Conservation (phyloP, 2,329 filamentous ascomycete species). For the Mycosphaerella sp. region DNA sequence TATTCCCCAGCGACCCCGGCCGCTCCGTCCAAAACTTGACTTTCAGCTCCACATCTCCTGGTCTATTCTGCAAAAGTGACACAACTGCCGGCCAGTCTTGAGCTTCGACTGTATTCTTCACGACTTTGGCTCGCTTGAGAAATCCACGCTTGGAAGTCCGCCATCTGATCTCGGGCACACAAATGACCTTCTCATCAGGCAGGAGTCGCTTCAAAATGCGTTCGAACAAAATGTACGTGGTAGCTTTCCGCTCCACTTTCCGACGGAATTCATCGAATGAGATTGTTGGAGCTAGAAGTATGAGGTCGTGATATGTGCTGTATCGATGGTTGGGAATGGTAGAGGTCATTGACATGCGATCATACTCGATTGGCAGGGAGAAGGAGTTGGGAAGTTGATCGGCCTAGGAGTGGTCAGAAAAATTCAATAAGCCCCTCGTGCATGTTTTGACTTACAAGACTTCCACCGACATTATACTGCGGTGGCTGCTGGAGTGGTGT, state of each 20-base stretch:
- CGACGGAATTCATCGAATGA: neutral
- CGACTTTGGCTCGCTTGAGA: neutral
- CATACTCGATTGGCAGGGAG: neutral
- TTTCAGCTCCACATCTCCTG: slow-evolving; percentile 1
- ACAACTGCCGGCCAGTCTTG: neutral
- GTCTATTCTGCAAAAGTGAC: neutral
- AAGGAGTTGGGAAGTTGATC: neutral
- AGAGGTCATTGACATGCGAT: slow-evolving; percentile 1
- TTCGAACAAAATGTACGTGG: neutral
- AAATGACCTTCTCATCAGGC: neutral
- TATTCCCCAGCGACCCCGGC: neutral
- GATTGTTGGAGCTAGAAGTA: neutral
- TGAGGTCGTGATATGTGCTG: neutral
- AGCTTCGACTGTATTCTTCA: neutral
- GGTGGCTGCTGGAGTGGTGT: neutral
- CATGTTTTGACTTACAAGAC: neutral
- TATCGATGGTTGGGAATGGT: neutral
- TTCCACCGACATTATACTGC: neutral
- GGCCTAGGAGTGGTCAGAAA: neutral
- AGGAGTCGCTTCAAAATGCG: neutral
- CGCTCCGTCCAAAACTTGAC: slow-evolving; percentile 7
- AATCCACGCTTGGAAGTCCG: neutral
- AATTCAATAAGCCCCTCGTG: neutral
- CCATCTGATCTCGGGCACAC: neutral
- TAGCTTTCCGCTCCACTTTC: neutral